Evolutionary conservation across 164 flowering plant genomes (phyloP).

Genomic region (Stephania yunnanensis): DNA sequence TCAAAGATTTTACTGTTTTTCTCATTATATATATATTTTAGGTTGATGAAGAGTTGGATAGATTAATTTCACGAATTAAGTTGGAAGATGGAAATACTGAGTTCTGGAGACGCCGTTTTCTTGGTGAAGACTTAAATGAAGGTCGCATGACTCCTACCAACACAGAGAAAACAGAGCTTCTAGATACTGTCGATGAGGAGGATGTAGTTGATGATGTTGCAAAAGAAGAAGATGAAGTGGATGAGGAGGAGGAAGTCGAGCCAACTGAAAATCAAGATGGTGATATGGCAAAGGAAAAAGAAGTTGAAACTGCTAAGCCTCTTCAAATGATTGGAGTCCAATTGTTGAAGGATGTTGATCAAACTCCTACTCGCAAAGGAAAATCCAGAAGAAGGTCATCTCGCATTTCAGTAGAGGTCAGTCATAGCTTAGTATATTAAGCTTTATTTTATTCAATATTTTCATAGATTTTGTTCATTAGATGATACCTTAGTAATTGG

Average conservation of each 20-base stretch:
- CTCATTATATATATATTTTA: slow-evolving; percentile 18
- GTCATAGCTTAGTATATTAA: no score
- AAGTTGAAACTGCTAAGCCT: slow-evolving; percentile 64
- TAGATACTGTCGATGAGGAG: slow-evolving; percentile 39
- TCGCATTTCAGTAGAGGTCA: slow-evolving; percentile 52
- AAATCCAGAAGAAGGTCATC: slow-evolving; percentile 52
- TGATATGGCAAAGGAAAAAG: slow-evolving; percentile 61
- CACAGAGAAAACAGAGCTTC: slow-evolving; percentile 29
- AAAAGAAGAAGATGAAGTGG: slow-evolving; percentile 61
- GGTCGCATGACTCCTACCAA: slow-evolving; percentile 27
- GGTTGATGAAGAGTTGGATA: slow-evolving; percentile 93
- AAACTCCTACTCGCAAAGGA: slow-evolving; percentile 38
- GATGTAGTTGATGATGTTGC: slow-evolving; percentile 40
- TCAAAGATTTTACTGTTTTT: not conserved
- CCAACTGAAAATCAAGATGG: slow-evolving; percentile 59
- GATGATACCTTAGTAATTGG: slow-evolving; percentile 1
- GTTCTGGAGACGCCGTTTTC: slow-evolving; percentile 96
- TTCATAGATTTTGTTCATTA: no score
- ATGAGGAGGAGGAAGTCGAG: slow-evolving; percentile 56
- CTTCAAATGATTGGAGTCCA: slow-evolving; percentile 97
- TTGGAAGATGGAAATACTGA: slow-evolving; percentile 90
- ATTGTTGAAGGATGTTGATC: slow-evolving; percentile 69
- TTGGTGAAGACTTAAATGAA: slow-evolving; percentile 63
- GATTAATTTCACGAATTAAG: slow-evolving; percentile 74
- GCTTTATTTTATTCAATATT: no score